Evolutionary conservation across 139 green algal genomes (phyloP).

Genomic region (Picochlorum sp.): DNA sequence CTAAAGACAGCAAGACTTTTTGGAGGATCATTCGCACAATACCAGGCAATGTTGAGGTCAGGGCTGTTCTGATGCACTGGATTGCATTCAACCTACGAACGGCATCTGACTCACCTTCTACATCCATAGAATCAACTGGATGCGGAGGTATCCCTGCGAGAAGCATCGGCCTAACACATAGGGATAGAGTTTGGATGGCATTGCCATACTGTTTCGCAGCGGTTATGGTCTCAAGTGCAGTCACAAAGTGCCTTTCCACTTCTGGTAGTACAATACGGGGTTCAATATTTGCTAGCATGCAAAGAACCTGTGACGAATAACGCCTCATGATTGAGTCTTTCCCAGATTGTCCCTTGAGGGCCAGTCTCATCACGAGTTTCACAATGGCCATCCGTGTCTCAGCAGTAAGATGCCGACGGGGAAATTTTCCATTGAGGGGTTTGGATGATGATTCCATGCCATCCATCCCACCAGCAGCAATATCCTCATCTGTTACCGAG

Average conservation of each 20-base stretch:
- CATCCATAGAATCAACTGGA: neutral
- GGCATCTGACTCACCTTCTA: too few relatives aligned
- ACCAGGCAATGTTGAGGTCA: slow-evolving; percentile 77
- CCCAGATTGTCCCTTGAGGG: slow-evolving; percentile 64
- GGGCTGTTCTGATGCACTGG: slow-evolving; percentile 46
- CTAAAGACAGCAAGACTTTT: slow-evolving; percentile 77
- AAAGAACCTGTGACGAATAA: slow-evolving; percentile 35
- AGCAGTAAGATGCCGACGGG: neutral
- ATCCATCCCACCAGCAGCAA: neutral
- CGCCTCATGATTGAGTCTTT: slow-evolving; percentile 46
- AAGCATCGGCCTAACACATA: slow-evolving; percentile 72
- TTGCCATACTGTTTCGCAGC: slow-evolving; percentile 29
- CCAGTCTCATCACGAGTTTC: slow-evolving; percentile 45
- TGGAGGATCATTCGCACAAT: slow-evolving; percentile 83
- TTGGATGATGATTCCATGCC: neutral
- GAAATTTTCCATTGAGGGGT: neutral
- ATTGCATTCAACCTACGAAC: slow-evolving; percentile 10
- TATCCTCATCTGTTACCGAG: slow-evolving; percentile 3
- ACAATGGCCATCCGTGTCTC: slow-evolving; percentile 23
- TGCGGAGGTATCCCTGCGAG: slow-evolving; percentile 38
- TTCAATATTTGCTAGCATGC: slow-evolving; percentile 52
- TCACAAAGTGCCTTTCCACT: slow-evolving; percentile 61
- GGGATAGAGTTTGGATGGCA: slow-evolving; percentile 46
- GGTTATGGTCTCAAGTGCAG: slow-evolving; percentile 55
- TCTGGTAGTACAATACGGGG: slow-evolving; percentile 65